Conservation (phyloP, 2,329 filamentous ascomycete species). For the Chaetomium sp. region DNA sequence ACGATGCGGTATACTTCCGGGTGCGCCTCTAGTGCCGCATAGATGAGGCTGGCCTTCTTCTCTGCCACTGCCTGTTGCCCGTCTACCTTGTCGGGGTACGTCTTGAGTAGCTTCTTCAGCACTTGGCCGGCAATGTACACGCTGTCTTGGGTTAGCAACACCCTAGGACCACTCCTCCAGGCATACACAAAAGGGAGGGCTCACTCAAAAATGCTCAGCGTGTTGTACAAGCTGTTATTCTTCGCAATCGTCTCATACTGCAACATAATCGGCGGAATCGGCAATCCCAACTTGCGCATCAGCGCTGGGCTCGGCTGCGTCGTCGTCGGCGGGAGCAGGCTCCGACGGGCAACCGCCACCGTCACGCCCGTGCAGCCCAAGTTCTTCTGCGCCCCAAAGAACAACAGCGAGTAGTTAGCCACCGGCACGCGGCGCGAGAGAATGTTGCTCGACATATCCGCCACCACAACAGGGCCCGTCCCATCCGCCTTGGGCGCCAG, state of each 20-base stretch:
- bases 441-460: constrained; percentile 94
- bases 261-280: constrained; percentile 71
- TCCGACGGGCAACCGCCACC: constrained; percentile 77
- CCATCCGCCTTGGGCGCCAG: constrained; percentile 54
- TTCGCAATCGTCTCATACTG: constrained; percentile 81
- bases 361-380: constrained; percentile 81
- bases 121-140: constrained; percentile 63
- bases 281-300: constrained; percentile 67
- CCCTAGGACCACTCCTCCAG: not conserved
- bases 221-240: constrained; percentile 96
- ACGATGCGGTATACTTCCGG: constrained; percentile 70
- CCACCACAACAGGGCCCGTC: constrained; percentile 69
- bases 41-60: constrained; percentile 71
- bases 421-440: constrained; percentile 73
- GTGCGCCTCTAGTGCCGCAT: constrained; percentile 67
- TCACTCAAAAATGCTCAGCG: constrained; percentile 81
- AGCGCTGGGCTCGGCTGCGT: constrained; percentile 61
- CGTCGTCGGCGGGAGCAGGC: constrained; percentile 61
- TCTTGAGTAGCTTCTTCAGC: constrained; percentile 64
- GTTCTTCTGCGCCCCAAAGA: constrained; percentile 95
- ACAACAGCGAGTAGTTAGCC: constrained; percentile 73
- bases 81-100: constrained; percentile 61
- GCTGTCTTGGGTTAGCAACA: not conserved
- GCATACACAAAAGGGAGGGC: constrained; percentile 22
- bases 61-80: constrained; percentile 70